These are phyloP conservation scores for Saccharomycopsis schoenii DNA, from an alignment of 805 yeast genomes.

Conservation along the genomic window DNA sequence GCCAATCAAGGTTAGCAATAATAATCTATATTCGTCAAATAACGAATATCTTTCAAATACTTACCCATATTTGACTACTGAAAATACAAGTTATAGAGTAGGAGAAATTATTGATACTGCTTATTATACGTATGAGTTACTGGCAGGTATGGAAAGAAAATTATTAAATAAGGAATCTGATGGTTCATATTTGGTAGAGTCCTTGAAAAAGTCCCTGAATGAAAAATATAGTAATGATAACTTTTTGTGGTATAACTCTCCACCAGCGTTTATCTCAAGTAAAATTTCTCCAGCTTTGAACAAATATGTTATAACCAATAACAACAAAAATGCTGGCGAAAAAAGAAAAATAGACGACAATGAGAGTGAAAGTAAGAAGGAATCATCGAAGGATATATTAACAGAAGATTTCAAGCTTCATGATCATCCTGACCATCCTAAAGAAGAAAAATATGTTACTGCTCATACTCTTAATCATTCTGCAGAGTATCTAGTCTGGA, in stretches of 20 bases:
- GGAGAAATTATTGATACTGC: neutral
- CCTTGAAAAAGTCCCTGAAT: neutral
- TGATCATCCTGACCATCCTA: slow-evolving; percentile 18
- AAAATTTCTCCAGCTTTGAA: neutral
- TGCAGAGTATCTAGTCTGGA: slow-evolving; percentile 63
- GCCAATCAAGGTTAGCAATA: neutral
- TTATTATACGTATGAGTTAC: neutral
- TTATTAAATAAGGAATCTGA: neutral
- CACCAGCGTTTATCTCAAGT: slow-evolving; percentile 4
- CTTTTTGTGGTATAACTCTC: slow-evolving; percentile 9
- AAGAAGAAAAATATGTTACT: slow-evolving; percentile 13
- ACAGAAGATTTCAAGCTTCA: slow-evolving; percentile 6
- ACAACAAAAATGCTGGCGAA: neutral
- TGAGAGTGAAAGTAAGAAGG: slow-evolving; percentile 3
- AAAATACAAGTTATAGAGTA: neutral
- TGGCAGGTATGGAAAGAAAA: neutral
- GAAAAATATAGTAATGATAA: neutral
- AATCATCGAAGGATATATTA: neutral
- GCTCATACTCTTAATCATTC: slow-evolving; percentile 54
- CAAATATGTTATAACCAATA: neutral
- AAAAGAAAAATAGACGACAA: slow-evolving; percentile 11
- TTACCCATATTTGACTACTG: neutral
- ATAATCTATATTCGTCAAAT: neutral
- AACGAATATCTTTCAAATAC: neutral
- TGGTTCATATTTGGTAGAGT: neutral